Evolutionary conservation across 1,284 basidiomycete species (phyloP).

Genomic region (Kwoniella shivajii): DNA sequence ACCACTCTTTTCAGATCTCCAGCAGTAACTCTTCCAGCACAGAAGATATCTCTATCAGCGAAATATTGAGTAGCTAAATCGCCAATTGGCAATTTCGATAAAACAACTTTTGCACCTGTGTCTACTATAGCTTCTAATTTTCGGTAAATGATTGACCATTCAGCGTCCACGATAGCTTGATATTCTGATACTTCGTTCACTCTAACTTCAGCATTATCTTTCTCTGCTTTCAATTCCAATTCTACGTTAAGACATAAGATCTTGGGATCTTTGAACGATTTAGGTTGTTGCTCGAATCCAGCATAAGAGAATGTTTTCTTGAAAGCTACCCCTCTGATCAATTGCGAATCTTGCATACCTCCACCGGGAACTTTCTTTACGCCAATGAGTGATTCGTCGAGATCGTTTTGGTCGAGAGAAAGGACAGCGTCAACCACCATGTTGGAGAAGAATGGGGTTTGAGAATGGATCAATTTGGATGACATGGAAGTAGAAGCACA

Average conservation of each 20-base stretch:
- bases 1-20: conserved; percentile 93
- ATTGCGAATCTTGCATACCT: conserved; percentile 92
- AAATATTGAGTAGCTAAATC: conserved; percentile 99
- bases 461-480: conserved; percentile 97
- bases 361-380: conserved; percentile 99
- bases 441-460: conserved; percentile 97
- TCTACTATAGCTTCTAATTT: conserved; percentile 96
- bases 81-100: conserved; percentile 97
- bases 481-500: conserved; percentile 99
- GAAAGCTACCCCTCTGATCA: conserved; percentile 91
- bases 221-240: conserved; percentile 98
- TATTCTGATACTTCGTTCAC: conserved; percentile 97
- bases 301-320: conserved; percentile 99
- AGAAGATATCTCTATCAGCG: conserved; percentile 98
- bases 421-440: conserved; percentile 99
- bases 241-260: conserved; percentile 97
- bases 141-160: conserved; percentile 99
- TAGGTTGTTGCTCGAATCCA: conserved; percentile 98
- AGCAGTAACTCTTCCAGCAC: conserved; percentile 90
- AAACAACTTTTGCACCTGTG: conserved; percentile 95
- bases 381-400: conserved; percentile 95
- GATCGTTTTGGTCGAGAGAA: conserved; percentile 86
- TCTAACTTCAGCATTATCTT: conserved; percentile 98
- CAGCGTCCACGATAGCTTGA: conserved; percentile 98
- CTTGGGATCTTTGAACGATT: conserved; percentile 84